Conservation (phyloP, 495 filamentous ascomycete species). For the Niebla homalea region DNA sequence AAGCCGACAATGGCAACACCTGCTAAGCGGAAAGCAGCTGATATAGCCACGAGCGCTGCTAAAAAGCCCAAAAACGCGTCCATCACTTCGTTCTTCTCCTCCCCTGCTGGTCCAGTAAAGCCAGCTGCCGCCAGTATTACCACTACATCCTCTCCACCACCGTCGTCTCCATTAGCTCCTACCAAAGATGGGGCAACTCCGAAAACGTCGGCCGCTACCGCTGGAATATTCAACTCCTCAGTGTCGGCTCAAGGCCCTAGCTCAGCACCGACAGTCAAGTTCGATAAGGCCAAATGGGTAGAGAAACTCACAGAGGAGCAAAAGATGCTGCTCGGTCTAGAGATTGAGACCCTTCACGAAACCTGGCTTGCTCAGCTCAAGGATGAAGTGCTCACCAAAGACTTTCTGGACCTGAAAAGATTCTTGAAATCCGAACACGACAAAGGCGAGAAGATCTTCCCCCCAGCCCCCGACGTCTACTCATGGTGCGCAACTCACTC, state of each 20-base stretch:
- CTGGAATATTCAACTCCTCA: slow-evolving; percentile 19
- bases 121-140: slow-evolving; percentile 3
- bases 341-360: slow-evolving; percentile 82
- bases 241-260: slow-evolving; percentile 15
- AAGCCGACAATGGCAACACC: slow-evolving; percentile 17
- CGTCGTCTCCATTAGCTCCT: slow-evolving; percentile 6
- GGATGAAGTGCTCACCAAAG: slow-evolving; percentile 59
- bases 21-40: slow-evolving; percentile 56
- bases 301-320: slow-evolving; percentile 67
- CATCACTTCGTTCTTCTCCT: slow-evolving; percentile 55
- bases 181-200: slow-evolving; percentile 7
- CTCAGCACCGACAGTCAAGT: slow-evolving; percentile 38
- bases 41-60: slow-evolving; percentile 30
- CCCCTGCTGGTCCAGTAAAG: slow-evolving; percentile 16
- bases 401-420: slow-evolving; percentile 76
- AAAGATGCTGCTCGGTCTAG: slow-evolving; percentile 64
- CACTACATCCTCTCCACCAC: slow-evolving; percentile 2
- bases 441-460: slow-evolving; percentile 64
- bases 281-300: slow-evolving; percentile 83
- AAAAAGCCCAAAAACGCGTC: slow-evolving; percentile 65
- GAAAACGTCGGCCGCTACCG: slow-evolving; percentile 33
- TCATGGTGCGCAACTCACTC: slow-evolving; percentile 50
- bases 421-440: slow-evolving; percentile 72
- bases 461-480: slow-evolving; percentile 81
- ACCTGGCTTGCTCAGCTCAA: slow-evolving; percentile 82